Evolutionary conservation across 176 grass and related monocot species (phyloP), one percentile per base, ranked within the genome.

Genomic region (Eragrostis curvula): DNA sequence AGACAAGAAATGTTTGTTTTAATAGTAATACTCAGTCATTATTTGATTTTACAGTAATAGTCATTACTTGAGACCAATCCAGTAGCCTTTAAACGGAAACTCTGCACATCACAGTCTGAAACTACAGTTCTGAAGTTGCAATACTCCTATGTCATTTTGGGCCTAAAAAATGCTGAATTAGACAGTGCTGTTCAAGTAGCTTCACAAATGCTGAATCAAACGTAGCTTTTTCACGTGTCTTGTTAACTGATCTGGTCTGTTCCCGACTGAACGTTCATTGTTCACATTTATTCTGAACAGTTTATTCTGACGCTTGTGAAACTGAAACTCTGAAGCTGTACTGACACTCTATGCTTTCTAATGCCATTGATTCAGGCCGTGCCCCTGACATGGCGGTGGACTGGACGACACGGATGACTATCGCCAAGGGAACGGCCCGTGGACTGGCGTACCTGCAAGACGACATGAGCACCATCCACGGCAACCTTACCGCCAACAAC

Each of bases 401-500:
- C 79, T 96, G 90, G 92, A 53, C 68, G 21, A 89, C 73, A 0
- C 80, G 92, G 56, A 87, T 92, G 87, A 83, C 42, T 7, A 76
- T 94, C 67, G 92, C 87, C 15, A 92, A 89, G 82, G 92, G 89
- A 51, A 89, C 71, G 9, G 89, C 89, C 23, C 87, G 87, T 30
- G 89, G 92, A 6, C 73, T 94, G 39, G 75, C 76, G 5, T 83
- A 92, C 73, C 89, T 94, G 53, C 92, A 94, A 68, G 86, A 89
- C 68, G 77, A 88, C n/a, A 55, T 80, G 16, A 85, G 47, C 78
- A 89, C 84, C 24, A 72, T 95, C 21, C 92, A 95, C 28, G 92
- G 92, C 60, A 95, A 92, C 87, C 89, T 95, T 61, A 92, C 89
- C 7, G 76, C 86, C 73, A 82, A 87, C 68, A 95, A 95, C 68